Percentiles rank a stretch among this genome's conserved stretches.
These are phyloP conservation scores for Chlamydomonas incerta DNA, from an alignment of 139 green algal genomes.

Conservation along the genomic window DNA sequence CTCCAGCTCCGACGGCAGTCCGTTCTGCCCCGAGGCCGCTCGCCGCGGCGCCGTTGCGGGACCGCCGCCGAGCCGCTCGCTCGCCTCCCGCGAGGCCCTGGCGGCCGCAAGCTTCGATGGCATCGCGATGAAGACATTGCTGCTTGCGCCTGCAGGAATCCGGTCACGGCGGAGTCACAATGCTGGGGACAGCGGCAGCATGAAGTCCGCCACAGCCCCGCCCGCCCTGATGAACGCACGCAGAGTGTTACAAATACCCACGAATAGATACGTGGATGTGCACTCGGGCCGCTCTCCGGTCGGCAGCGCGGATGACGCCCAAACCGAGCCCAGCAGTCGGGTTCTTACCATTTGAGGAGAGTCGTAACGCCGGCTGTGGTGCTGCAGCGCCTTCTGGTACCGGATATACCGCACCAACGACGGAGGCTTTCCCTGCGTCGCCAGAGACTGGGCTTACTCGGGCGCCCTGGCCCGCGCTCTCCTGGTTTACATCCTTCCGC, in stretches of 20 bases:
- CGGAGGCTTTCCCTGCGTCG: neutral
- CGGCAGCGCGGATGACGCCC: too few relatives aligned
- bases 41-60: neutral
- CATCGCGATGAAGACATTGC: constrained; percentile 28
- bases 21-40: neutral
- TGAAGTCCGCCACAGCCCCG: too few relatives aligned
- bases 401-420: neutral
- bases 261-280: too few relatives aligned
- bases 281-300: too few relatives aligned
- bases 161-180: too few relatives aligned
- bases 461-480: too few relatives aligned
- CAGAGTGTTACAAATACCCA: too few relatives aligned
- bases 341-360: neutral
- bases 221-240: too few relatives aligned
- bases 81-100: constrained; percentile 1
- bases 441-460: too few relatives aligned
- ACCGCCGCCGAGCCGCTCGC: neutral
- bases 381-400: neutral
- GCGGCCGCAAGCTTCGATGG: constrained; percentile 26
- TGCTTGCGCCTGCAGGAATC: too few relatives aligned
- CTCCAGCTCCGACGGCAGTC: constrained; percentile 1
- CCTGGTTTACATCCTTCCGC: constrained; percentile 1
- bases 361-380: neutral
- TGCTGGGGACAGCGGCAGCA: too few relatives aligned
- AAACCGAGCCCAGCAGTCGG: neutral